Evolutionary conservation across 1,284 basidiomycete species (phyloP), one percentile per base, ranked within the genome.

Genomic region (Cryptococcus maquisensis): DNA sequence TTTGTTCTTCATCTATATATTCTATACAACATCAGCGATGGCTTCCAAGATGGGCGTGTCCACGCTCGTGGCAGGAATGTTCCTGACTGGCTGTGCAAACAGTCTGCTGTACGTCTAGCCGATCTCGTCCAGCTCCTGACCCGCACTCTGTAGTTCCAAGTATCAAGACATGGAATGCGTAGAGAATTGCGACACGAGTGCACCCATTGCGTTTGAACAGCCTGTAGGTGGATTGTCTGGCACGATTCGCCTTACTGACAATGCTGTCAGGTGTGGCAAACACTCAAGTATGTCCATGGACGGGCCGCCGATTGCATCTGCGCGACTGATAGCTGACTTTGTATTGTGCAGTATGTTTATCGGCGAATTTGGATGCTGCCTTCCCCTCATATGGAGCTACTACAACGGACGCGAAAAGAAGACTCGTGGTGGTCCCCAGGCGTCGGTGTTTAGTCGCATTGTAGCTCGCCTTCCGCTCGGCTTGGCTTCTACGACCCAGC

Each of bases 361-460:
- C 73, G 90, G 90, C 75, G 90, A 94, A 79, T 89, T 93, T 84
- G 82, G 92, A 66, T 94, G 90, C 78, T 87, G 90, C 75, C 77
- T 94, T 50, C 90, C 90, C 35, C 83, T 93, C 60, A 68, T 91
- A 52, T 88, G 84, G 80, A 80, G 83, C 61, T 86, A 65, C 40
- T 50, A 63, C 18, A 47, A 49, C 38, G 43, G 45, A 9, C 36
- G 49, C 12, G 12, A 59, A 24, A 46, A 59, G 47, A 46, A 51
- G 8, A 38, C 49, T 16, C 20, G 1, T 18, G 28, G n/a, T 24
- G 49, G 20, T 21, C 56, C 56, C 16, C 48, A 63, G 40, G 51
- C 52, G 12, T 66, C 62, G 3, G 46, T 63, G 44, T 64, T 64
- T 51, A 59, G 59, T 3, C 55, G 63, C 5, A 63, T 68, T 38